phyloP scores from a whole-genome alignment of 257 asterid species.

The Verbascum thapsus region DNA sequence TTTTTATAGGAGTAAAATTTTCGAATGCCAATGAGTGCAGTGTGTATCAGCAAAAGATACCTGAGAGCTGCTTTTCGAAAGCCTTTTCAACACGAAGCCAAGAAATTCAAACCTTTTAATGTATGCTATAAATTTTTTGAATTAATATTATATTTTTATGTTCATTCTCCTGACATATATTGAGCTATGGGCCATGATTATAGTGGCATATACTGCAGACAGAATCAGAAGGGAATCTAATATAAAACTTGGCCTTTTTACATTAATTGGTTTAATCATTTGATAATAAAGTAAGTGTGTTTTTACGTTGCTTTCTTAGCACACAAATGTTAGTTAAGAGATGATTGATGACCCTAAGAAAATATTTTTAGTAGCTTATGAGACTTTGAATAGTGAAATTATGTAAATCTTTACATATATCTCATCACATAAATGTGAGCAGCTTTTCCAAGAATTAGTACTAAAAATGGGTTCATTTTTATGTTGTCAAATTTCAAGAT shows the following conservation, averaged over 20 bases:
- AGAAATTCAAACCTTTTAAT: constrained; percentile 38
- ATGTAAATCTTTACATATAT: no score
- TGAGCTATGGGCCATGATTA: constrained; percentile 47
- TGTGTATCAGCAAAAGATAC: constrained; percentile 38
- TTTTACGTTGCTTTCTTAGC: not conserved
- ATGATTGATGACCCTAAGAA: no score
- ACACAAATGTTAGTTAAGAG: no score
- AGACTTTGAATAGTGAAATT: no score
- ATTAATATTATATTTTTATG: constrained; percentile 14
- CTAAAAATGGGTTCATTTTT: no score
- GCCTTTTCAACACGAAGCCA: constrained; percentile 31
- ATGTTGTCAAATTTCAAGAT: no score
- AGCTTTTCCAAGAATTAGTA: no score
- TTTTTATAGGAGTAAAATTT: constrained; percentile 4
- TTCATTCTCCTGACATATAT: no score
- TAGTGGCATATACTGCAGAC: constrained; percentile 41
- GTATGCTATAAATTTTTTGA: constrained; percentile 12
- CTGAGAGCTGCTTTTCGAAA: constrained; percentile 29
- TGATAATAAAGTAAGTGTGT: not conserved
- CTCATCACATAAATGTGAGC: no score
- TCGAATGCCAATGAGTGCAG: constrained; percentile 28
- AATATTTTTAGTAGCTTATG: no score
- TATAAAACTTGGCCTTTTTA: constrained; percentile 3
- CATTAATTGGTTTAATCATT: constrained; percentile 11
- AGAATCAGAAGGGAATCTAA: constrained; percentile 39